These are phyloP conservation scores for Nemania abortiva DNA, from an alignment of 2,329 filamentous ascomycete genomes.

Conservation along the genomic window DNA sequence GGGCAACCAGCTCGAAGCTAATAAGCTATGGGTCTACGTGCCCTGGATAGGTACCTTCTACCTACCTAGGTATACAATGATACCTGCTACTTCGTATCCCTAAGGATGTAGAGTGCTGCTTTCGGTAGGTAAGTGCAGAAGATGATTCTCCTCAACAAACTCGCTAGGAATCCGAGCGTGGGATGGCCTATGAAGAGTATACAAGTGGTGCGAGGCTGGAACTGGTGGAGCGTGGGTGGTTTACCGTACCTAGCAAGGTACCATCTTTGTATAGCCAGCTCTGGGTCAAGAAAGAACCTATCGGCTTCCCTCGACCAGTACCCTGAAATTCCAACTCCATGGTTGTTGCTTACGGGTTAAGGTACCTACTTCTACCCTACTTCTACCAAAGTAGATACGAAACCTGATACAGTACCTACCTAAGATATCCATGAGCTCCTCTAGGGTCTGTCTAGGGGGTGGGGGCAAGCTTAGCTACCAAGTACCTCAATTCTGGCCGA, in stretches of 20 bases:
- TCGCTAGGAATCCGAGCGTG: conserved; percentile 4
- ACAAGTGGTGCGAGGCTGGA: neutral
- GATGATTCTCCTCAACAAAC: neutral
- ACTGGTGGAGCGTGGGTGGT: neutral
- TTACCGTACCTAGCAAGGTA: neutral
- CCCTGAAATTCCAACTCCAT: neutral
- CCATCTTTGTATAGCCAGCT: neutral
- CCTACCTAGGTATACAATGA: neutral
- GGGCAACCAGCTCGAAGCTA: conserved; percentile 22
- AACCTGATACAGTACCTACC: no score
- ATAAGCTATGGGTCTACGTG: neutral
- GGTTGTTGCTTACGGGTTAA: neutral
- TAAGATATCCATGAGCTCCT: no score
- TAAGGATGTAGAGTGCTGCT: neutral
- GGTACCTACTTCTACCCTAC: neutral
- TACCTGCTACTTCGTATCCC: neutral
- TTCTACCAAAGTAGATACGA: no score
- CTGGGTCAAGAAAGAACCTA: neutral
- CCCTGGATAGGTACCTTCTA: neutral
- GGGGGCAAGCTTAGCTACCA: neutral
- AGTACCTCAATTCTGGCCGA: neutral
- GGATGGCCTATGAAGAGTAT: conserved; percentile 19
- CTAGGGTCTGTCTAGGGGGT: no score
- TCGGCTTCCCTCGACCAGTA: neutral
- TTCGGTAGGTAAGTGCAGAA: neutral